phyloP scores from a whole-genome alignment of 2,329 filamentous ascomycete species.

The Diaporthe australafricana region DNA sequence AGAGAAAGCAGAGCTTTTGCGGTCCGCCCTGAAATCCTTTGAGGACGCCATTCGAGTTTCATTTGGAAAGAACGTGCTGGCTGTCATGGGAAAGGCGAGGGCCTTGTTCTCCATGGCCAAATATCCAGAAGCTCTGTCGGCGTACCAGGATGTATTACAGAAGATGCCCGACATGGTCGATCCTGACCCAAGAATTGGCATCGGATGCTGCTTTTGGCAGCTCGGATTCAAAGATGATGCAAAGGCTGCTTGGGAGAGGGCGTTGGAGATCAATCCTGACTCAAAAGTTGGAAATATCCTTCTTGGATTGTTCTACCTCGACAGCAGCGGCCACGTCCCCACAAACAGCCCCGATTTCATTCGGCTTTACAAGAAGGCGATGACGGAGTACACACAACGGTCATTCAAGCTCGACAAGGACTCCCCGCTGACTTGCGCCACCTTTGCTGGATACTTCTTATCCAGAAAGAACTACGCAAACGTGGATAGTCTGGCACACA shows the following conservation, averaged over 20 bases:
- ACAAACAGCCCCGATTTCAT: slow-evolving; percentile 89
- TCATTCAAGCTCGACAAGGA: slow-evolving; percentile 95
- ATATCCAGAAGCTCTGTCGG: slow-evolving; percentile 83
- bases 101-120: slow-evolving; percentile 88
- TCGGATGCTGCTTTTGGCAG: slow-evolving; percentile 98
- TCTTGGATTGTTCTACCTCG: slow-evolving; percentile 89
- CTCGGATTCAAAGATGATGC: slow-evolving; percentile 95
- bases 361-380: slow-evolving; percentile 88
- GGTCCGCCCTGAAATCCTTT: slow-evolving; percentile 90
- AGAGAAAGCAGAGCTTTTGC: slow-evolving; percentile 82
- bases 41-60: slow-evolving; percentile 92
- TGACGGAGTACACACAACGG: slow-evolving; percentile 93
- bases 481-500: slow-evolving; percentile 87
- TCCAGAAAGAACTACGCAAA: slow-evolving; percentile 83
- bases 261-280: slow-evolving; percentile 81
- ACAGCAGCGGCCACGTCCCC: slow-evolving; percentile 84
- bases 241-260: slow-evolving; percentile 88
- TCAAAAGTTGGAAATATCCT: slow-evolving; percentile 93
- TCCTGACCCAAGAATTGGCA: slow-evolving; percentile 94
- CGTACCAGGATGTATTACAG: slow-evolving; percentile 87
- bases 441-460: slow-evolving; percentile 91
- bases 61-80: slow-evolving; percentile 89
- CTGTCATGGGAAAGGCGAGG: slow-evolving; percentile 88
- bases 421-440: slow-evolving; percentile 87
- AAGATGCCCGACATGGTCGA: slow-evolving; percentile 90